These are phyloP conservation scores for Xylariaceae sp. DNA, from an alignment of 2,329 filamentous ascomycete genomes.

Conservation along the genomic window DNA sequence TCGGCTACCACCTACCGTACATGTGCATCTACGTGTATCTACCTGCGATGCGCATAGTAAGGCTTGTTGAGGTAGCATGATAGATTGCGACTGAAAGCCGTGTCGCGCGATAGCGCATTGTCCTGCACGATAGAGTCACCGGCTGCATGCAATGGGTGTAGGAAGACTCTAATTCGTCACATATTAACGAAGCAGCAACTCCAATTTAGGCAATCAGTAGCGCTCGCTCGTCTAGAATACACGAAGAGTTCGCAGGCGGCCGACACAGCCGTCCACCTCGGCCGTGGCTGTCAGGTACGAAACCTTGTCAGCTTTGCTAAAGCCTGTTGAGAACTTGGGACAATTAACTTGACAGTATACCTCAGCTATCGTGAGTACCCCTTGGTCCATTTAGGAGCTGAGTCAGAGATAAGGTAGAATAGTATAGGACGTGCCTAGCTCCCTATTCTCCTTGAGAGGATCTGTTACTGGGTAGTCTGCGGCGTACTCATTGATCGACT, in stretches of 20 bases:
- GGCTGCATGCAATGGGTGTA: background rate
- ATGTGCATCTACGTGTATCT: slow-evolving; percentile 4
- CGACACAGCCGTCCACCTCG: slow-evolving; percentile 10
- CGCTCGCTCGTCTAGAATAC: too few relatives aligned
- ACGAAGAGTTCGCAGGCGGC: too few relatives aligned
- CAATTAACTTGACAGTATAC: too few relatives aligned
- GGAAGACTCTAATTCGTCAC: background rate
- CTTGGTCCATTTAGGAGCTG: background rate
- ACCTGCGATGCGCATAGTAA: slow-evolving; percentile 11
- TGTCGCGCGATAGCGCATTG: slow-evolving; percentile 2
- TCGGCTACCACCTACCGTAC: background rate
- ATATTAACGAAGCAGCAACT: slow-evolving; percentile 1
- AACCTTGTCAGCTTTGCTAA: too few relatives aligned
- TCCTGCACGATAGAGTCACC: slow-evolving; percentile 5
- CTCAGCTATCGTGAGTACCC: too few relatives aligned
- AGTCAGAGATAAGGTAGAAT: too few relatives aligned
- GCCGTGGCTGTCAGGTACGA: background rate
- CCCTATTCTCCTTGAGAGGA: background rate
- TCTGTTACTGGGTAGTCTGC: background rate
- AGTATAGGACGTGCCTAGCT: too few relatives aligned
- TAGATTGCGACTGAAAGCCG: slow-evolving; percentile 4
- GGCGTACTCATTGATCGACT: background rate
- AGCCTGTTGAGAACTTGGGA: background rate
- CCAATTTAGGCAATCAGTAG: background rate
- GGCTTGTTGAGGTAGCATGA: too few relatives aligned